These are phyloP conservation scores for Trypanosoma avium DNA, from an alignment of 208 protist genomes.

Conservation along the genomic window DNA sequence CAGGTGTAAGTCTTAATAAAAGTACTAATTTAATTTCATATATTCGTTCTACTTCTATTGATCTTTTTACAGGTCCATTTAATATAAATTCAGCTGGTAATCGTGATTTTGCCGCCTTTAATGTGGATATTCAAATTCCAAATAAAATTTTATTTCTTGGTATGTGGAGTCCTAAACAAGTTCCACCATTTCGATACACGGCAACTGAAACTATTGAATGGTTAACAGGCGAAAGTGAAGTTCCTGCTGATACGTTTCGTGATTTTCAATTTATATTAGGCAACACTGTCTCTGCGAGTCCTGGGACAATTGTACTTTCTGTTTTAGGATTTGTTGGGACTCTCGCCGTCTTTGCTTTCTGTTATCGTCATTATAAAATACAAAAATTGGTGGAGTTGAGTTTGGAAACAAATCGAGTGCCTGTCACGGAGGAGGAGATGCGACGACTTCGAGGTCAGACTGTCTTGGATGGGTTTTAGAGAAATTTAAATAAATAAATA, in stretches of 20 bases:
- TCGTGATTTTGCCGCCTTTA: constrained; percentile 59
- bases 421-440: constrained; percentile 81
- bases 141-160: constrained; percentile 45
- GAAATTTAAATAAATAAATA: too few species aligned
- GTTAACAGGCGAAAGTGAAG: constrained; percentile 59
- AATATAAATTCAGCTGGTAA: constrained; percentile 68
- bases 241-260: constrained; percentile 80
- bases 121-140: constrained; percentile 67
- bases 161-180: constrained; percentile 46
- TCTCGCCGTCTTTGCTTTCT: constrained; percentile 82
- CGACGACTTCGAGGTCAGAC: constrained; percentile 47
- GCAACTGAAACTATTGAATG: constrained; percentile 43
- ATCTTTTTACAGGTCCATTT: constrained; percentile 62
- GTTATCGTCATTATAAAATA: constrained; percentile 82
- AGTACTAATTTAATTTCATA: constrained; percentile 42
- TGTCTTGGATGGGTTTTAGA: too few species aligned
- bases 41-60: constrained; percentile 55
- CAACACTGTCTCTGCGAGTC: constrained; percentile 62
- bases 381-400: constrained; percentile 78
- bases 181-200: constrained; percentile 34
- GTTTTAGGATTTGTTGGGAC: constrained; percentile 80
- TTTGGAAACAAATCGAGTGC: constrained; percentile 62
- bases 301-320: constrained; percentile 77
- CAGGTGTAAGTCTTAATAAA: constrained; percentile 47
- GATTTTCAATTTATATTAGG: constrained; percentile 77